A percentile compares a stretch with the other conserved stretches of the same genome.
Conservation (phyloP, 352 stramenopile genomes). For the Globisporangium paroecandrum region DNA sequence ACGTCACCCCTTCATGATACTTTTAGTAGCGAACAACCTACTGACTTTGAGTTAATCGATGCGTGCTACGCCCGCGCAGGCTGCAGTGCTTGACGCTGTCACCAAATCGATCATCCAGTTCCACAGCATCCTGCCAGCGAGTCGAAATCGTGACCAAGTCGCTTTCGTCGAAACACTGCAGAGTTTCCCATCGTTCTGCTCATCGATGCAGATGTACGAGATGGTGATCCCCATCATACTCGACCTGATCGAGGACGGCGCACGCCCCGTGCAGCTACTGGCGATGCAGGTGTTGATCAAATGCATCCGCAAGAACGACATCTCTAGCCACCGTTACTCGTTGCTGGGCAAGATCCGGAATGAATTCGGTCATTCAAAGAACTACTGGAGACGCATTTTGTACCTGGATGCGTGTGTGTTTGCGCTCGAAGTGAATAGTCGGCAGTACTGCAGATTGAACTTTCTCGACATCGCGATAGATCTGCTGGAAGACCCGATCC, state of each 20-base stretch:
- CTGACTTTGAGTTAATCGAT: background rate
- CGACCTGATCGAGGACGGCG: slow-evolving; percentile 72
- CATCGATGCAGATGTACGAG: slow-evolving; percentile 21
- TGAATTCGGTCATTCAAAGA: slow-evolving; percentile 71
- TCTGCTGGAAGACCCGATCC: slow-evolving; percentile 65
- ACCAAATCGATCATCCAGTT: slow-evolving; percentile 76
- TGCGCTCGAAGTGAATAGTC: slow-evolving; percentile 61
- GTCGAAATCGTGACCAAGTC: slow-evolving; percentile 68
- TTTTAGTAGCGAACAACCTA: background rate
- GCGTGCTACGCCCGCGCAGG: slow-evolving; percentile 18
- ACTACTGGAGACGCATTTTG: slow-evolving; percentile 72
- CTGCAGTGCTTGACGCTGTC: slow-evolving; percentile 42
- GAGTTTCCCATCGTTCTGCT: slow-evolving; percentile 39
- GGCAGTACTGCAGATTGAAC: slow-evolving; percentile 70
- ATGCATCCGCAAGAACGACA: slow-evolving; percentile 68
- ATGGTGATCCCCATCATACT: slow-evolving; percentile 72
- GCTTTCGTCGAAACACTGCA: slow-evolving; percentile 61
- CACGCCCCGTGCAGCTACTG: slow-evolving; percentile 65
- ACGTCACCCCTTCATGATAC: background rate
- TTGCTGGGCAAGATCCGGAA: slow-evolving; percentile 62
- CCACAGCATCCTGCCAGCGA: slow-evolving; percentile 58
- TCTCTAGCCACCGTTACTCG: slow-evolving; percentile 62
- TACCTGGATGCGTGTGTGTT: slow-evolving; percentile 70
- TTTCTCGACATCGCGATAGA: slow-evolving; percentile 77
- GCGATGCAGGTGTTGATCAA: slow-evolving; percentile 63